These are phyloP conservation scores for Grosmannia serpens DNA, from an alignment of 2,329 filamentous ascomycete species.

Conservation along the genomic window DNA sequence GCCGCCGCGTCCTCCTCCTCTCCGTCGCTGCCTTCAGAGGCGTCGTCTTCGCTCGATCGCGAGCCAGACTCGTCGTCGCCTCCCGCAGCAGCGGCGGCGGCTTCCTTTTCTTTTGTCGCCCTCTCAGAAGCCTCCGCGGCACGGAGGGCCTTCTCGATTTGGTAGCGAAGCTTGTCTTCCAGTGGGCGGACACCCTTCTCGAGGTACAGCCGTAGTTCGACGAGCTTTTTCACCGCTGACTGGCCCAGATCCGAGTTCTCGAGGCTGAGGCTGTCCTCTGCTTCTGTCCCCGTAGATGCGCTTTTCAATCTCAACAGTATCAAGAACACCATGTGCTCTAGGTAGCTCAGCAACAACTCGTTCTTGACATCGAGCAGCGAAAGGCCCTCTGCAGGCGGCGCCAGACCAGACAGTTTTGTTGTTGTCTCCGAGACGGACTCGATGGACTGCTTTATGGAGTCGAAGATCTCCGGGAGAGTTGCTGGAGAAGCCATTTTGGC, in stretches of 20 bases:
- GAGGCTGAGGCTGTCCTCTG: constrained; percentile 13
- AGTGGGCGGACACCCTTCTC: constrained; percentile 86
- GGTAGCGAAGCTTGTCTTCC: constrained; percentile 84
- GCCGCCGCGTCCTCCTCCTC: constrained; percentile 3
- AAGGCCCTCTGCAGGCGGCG: constrained; percentile 75
- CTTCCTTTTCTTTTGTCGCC: constrained; percentile 23
- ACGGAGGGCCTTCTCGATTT: constrained; percentile 88
- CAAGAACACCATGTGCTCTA: constrained; percentile 86
- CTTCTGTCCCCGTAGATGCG: constrained; percentile 16
- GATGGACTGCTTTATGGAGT: constrained; percentile 46
- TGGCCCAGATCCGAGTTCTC: constrained; percentile 39
- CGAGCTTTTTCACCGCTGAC: constrained; percentile 72
- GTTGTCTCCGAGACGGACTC: constrained; percentile 55
- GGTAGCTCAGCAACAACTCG: constrained; percentile 89
- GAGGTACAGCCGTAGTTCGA: constrained; percentile 81
- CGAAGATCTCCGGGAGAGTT: constrained; percentile 34
- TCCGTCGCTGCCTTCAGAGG: constrained; percentile 13
- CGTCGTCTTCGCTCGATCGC: constrained; percentile 6
- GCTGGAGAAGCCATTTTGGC: constrained; percentile 18
- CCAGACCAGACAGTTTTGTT: constrained; percentile 48
- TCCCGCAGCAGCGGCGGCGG: constrained; percentile 22
- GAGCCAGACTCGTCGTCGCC: constrained; percentile 19
- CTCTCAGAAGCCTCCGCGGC: constrained; percentile 66
- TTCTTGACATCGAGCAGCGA: constrained; percentile 94
- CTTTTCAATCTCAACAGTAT: constrained; percentile 71